Evolutionary conservation across 2,329 filamentous ascomycete species (phyloP), one percentile per base, ranked within the genome.

Genomic region (Scedosporium minutisporum): DNA sequence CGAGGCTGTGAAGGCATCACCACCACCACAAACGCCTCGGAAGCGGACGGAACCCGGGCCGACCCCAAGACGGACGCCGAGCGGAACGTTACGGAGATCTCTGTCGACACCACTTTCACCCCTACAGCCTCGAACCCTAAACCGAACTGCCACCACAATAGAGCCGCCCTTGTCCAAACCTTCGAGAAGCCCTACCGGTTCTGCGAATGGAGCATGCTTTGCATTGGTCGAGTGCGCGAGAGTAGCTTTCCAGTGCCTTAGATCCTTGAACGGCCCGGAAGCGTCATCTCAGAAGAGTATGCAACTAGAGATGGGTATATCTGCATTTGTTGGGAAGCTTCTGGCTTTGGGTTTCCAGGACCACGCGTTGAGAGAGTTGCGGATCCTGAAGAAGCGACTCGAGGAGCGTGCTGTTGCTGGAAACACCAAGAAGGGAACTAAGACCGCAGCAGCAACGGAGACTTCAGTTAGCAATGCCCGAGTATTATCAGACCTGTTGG

Each of bases 291-390:
- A 57, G 18, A 61, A 61, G 60, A 61, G 42, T 29, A 75, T 89
- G 46, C 88, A 93, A 69, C 73, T 93, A 3, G 90, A 93, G 70
- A 86, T 80, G 64, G 90, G 89, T 62, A 89, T 90, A 80, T 83
- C 88, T 16, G 85, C 87, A 0, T 79, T 93, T 61, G 74, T 88
- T 46, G 82, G 83, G 46, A 90, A 87, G 69, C 76, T 93, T 1
- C 75, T 91, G 14, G 76, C 78, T 0, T 76, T 91, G 58, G 83
- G 84, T 1, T 72, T 92, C 60, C 82, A 88, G 57, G 83, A 86
- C n/a, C 77, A 87, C 63, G 89, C 90, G 0, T 73, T 85, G 51
- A 89, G 86, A 68, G 89, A 93, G 68, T 71, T 93, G 64, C 78
- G 83, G 48, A 75, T 86, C 10, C 71, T 93, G 66, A 91, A 90